Evolutionary conservation across 345 rosid genomes (phyloP).

Genomic region (Cardamine occulta): DNA sequence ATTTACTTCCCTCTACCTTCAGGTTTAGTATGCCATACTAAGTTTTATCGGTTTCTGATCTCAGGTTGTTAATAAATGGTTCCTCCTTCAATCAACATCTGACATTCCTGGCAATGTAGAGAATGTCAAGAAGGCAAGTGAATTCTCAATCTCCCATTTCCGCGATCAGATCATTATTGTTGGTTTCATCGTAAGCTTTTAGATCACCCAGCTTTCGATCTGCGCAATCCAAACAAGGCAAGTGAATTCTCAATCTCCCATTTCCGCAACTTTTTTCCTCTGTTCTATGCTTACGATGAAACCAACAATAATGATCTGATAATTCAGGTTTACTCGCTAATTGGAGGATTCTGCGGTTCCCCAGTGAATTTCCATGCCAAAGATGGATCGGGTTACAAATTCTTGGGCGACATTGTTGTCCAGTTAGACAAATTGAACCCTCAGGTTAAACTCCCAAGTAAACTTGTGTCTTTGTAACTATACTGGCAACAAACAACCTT

Average conservation of each 20-base stretch:
- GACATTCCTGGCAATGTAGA: constrained; percentile 85
- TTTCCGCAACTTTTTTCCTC: background rate
- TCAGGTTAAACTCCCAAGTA: constrained; percentile 55
- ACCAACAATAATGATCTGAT: background rate
- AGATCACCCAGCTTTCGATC: constrained; percentile 85
- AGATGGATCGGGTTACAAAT: constrained; percentile 95
- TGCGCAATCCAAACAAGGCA: constrained; percentile 93
- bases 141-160: no score
- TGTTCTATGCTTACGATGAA: constrained; percentile 11
- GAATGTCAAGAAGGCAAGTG: constrained; percentile 72
- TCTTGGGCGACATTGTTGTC: constrained; percentile 87
- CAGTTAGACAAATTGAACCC: constrained; percentile 93
- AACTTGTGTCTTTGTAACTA: constrained; percentile 8
- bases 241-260: constrained; percentile 18
- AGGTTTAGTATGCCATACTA: constrained; percentile 11
- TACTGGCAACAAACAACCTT: constrained; percentile 3
- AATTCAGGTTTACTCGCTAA: constrained; percentile 75
- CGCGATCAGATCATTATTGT: no score
- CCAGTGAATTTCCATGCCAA: constrained; percentile 94
- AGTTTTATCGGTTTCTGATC: constrained; percentile 14
- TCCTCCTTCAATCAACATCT: constrained; percentile 86
- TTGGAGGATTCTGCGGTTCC: constrained; percentile 84
- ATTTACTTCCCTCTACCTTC: background rate
- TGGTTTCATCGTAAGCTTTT: no score
- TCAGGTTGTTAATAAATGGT: constrained; percentile 98